Evolutionary conservation across 2,329 filamentous ascomycete genomes (phyloP).

Genomic region (Stenocarpella maydis): DNA sequence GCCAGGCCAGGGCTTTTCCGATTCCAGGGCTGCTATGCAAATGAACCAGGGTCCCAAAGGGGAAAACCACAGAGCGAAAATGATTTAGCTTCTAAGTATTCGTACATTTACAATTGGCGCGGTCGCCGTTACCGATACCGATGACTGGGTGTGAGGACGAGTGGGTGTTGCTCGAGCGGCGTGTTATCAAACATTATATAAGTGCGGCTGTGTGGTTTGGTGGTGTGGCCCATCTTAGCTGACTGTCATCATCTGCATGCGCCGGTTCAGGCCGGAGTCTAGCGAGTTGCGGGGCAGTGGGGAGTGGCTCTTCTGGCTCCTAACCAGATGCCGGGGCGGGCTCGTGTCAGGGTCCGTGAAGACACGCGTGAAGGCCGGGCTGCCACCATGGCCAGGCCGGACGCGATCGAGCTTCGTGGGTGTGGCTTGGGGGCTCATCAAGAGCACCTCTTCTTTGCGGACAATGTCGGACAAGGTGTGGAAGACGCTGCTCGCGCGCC

Average conservation of each 20-base stretch:
- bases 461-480: conserved; percentile 68
- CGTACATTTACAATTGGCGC: conserved; percentile 35
- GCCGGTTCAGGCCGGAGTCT: conserved; percentile 58
- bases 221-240: conserved; percentile 47
- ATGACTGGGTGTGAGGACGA: neutral
- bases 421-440: conserved; percentile 62
- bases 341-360: conserved; percentile 69
- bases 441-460: conserved; percentile 65
- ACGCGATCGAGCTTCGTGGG: conserved; percentile 54
- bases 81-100: conserved; percentile 35
- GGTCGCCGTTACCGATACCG: conserved; percentile 28
- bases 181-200: conserved; percentile 36
- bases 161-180: conserved; percentile 18
- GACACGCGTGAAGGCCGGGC: conserved; percentile 72
- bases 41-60: conserved; percentile 25
- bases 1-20: conserved; percentile 22
- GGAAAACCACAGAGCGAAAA: conserved; percentile 26
- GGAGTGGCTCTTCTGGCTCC: conserved; percentile 63
- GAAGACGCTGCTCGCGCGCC: conserved; percentile 66
- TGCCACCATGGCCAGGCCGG: conserved; percentile 57
- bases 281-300: conserved; percentile 58
- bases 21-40: conserved; percentile 36
- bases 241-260: conserved; percentile 73
- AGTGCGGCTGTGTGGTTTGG: conserved; percentile 20
- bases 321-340: conserved; percentile 58